Percentiles rank a stretch among this genome's conserved stretches.
These are phyloP conservation scores for Trichoderma hamatum DNA, from an alignment of 2,329 filamentous ascomycete genomes.

Conservation along the genomic window DNA sequence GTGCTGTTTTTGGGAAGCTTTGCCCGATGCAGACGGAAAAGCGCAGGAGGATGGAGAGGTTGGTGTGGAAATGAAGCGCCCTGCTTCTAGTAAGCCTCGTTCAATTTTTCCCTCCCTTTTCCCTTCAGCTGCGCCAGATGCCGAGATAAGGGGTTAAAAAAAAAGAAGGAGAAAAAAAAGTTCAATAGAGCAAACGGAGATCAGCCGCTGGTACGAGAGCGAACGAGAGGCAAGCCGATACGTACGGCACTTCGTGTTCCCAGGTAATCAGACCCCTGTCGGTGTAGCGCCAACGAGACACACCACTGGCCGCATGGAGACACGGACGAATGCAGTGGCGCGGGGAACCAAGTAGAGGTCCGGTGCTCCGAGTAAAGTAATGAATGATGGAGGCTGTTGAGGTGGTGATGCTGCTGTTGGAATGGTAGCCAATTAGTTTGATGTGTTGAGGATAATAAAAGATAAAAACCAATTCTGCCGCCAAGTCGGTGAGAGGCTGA, in stretches of 20 bases:
- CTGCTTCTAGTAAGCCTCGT: not conserved
- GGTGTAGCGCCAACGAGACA: conserved; percentile 4
- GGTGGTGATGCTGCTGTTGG: not conserved
- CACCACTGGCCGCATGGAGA: conserved; percentile 12
- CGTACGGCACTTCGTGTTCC: conserved; percentile 2
- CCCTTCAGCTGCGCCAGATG: not conserved
- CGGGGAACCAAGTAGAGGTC: conserved; percentile 12
- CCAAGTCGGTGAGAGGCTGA: conserved; percentile 6
- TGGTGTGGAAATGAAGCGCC: conserved; percentile 7
- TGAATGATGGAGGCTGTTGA: not conserved
- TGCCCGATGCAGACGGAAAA: conserved; percentile 17
- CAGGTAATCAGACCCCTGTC: conserved; percentile 20
- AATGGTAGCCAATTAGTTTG: not conserved
- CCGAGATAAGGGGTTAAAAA: not conserved
- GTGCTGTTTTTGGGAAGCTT: conserved; percentile 18
- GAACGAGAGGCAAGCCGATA: not conserved
- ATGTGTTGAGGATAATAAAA: not conserved
- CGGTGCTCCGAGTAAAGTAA: conserved; percentile 4
- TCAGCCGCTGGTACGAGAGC: conserved; percentile 13
- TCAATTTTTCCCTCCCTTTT: not conserved
- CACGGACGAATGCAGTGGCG: conserved; percentile 13
- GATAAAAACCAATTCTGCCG: not conserved
- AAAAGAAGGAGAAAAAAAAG: not conserved
- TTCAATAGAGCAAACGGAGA: not conserved
- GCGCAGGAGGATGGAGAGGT: not conserved